A percentile compares a stretch with the other conserved stretches of the same genome.
phyloP scores from a whole-genome alignment of 2,329 filamentous ascomycete genomes.

The Pseudonectria buxi region DNA sequence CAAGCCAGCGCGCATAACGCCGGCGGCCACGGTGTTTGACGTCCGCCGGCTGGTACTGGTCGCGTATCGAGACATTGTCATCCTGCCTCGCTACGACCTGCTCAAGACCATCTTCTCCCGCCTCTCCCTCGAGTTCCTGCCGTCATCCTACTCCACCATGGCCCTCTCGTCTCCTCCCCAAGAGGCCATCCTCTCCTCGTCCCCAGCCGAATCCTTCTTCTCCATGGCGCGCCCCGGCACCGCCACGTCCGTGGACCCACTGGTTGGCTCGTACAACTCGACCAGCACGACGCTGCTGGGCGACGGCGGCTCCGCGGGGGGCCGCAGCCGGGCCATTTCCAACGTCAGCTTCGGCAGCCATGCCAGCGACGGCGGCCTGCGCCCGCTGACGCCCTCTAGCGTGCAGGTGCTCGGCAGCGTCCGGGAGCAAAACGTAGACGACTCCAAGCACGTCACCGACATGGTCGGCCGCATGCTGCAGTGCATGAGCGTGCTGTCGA shows the following conservation, averaged over 20 bases:
- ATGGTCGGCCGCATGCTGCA: constrained; percentile 94
- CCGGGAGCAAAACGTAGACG: constrained; percentile 55
- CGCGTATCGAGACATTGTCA: constrained; percentile 80
- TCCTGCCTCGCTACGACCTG: constrained; percentile 80
- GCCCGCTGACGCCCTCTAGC: constrained; percentile 45
- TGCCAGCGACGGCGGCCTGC: constrained; percentile 37
- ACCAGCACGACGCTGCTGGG: constrained; percentile 75
- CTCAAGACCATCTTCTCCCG: constrained; percentile 87
- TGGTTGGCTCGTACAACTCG: constrained; percentile 71
- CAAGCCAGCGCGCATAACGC: constrained; percentile 36
- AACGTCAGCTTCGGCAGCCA: constrained; percentile 67
- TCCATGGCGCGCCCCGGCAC: constrained; percentile 58
- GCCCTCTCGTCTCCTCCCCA: constrained; percentile 47
- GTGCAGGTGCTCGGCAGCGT: constrained; percentile 34
- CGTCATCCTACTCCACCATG: constrained; percentile 45
- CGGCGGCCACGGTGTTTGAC: constrained; percentile 58
- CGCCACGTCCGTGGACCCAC: constrained; percentile 66
- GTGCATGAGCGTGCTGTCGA: constrained; percentile 85
- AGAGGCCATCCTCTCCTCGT: constrained; percentile 44
- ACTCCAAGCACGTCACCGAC: constrained; percentile 78
- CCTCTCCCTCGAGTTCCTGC: constrained; percentile 72
- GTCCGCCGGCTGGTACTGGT: constrained; percentile 84
- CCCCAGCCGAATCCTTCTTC: constrained; percentile 42
- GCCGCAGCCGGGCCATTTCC: constrained; percentile 73
- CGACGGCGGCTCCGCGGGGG: constrained; percentile 43